Base-by-base conservation (phyloP, 2,329 filamentous ascomycete genomes). In the Phialophora expanda region DNA sequence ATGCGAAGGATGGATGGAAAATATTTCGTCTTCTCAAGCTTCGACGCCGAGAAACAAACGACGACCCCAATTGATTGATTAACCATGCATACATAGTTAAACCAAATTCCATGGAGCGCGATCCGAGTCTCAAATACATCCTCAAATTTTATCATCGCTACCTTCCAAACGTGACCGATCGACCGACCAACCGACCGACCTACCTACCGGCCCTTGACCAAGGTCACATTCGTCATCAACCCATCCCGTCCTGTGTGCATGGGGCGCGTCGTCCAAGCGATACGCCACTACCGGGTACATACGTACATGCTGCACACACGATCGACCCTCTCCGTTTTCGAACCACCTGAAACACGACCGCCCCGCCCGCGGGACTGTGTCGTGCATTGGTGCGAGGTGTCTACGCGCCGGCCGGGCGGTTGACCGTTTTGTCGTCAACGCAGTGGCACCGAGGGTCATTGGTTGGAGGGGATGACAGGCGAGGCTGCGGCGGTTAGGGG, bases 401-500 rank as follows among this genome's bases (percentile, higher is more conserved):
- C 9, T 53, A 53, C 48, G 48, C 48, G 48, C 48, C 48, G n/a
- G 48, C 20, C 48, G 48, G n/a, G 20, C 7, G 48, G 48, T 28
- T 28, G 48, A 26, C 22, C 7, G 24, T n/a, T 12, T 34, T 34
- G 12, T 22, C 24, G 48, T 26, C 22, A 24, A n/a, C n/a, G n/a
- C n/a, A n/a, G n/a, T n/a, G n/a, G 7, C 8, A 4, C 4, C 8
- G 53, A 6, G 14, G 26, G 26, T 22, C 11, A 55, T 55, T 55
- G 53, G 53, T 32, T 55, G 53, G 38, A 6, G 17, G 14, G 4
- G 34, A 2, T 2, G 14, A 7, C 17, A 28, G 5, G 28, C 53
- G 53, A 55, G 53, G 53, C 53, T 55, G 53, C 12, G 53, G 53
- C 53, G 53, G 24, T 30, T 55, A 55, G 28, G 53, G 53, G 53